phyloP scores from a whole-genome alignment of 805 yeast genomes.

The Geotrichum ghanense region DNA sequence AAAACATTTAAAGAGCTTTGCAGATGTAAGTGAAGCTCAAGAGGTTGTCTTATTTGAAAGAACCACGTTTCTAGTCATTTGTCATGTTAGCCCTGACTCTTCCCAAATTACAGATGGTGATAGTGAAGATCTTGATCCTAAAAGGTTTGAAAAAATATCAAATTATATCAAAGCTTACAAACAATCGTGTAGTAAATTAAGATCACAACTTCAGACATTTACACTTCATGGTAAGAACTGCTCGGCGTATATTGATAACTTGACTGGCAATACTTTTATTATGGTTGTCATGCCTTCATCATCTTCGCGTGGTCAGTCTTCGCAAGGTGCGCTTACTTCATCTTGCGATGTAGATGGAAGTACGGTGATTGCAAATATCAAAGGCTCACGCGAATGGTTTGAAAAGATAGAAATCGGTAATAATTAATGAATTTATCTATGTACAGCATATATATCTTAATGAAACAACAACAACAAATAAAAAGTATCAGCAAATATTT shows the following conservation, averaged over 20 bases:
- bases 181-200: constrained; percentile 78
- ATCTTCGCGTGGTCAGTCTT: constrained; percentile 12
- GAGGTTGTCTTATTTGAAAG: constrained; percentile 88
- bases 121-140: constrained; percentile 53
- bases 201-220: constrained; percentile 72
- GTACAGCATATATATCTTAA: not conserved
- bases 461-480: too few relatives aligned
- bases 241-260: constrained; percentile 30
- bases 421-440: constrained; percentile 3
- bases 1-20: constrained; percentile 59
- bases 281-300: constrained; percentile 31
- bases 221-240: constrained; percentile 46
- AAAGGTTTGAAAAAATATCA: constrained; percentile 86
- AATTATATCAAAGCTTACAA: constrained; percentile 90
- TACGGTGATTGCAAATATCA: constrained; percentile 27
- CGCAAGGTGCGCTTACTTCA: constrained; percentile 12
- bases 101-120: not conserved
- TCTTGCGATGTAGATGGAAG: constrained; percentile 22
- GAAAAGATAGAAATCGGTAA: constrained; percentile 26
- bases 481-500: too few relatives aligned
- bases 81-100: constrained; percentile 27
- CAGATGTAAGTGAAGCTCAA: constrained; percentile 65
- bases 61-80: constrained; percentile 78
- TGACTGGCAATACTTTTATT: constrained; percentile 32
- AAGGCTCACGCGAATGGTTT: constrained; percentile 27